Percentiles rank a stretch among this genome's conserved stretches.
phyloP scores from a whole-genome alignment of 1,284 basidiomycete species.

The Sanguinoderma infundibulare region DNA sequence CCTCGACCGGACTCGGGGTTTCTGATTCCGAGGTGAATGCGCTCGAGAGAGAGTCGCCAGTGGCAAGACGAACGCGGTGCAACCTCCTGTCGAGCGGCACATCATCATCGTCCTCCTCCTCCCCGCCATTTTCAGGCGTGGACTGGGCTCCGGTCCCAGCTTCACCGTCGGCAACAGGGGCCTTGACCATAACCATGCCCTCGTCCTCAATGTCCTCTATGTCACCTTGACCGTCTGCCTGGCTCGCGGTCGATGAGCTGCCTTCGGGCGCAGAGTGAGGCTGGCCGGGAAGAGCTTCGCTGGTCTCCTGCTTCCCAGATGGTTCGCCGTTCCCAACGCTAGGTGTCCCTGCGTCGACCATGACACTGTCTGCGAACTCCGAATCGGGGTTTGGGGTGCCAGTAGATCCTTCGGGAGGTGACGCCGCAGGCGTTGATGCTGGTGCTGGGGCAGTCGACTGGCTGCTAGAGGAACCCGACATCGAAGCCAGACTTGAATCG shows the following conservation, averaged over 20 bases:
- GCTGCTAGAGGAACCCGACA: neutral
- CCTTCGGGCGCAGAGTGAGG: neutral
- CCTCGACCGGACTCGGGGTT: neutral
- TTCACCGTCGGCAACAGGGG: neutral
- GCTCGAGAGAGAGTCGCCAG: neutral
- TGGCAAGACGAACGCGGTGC: neutral
- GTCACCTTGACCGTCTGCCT: neutral
- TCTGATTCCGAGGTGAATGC: neutral
- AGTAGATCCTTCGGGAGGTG: neutral
- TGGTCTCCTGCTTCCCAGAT: neutral
- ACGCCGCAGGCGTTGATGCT: too few species aligned
- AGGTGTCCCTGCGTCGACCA: neutral
- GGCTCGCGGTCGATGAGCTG: too few species aligned
- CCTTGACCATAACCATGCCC: neutral
- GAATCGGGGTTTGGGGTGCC: neutral
- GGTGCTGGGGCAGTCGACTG: neutral
- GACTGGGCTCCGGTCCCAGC: neutral
- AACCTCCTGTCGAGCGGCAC: neutral
- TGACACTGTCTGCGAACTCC: neutral
- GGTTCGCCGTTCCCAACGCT: neutral
- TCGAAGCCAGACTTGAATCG: neutral
- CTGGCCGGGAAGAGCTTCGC: neutral
- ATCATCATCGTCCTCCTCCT: neutral
- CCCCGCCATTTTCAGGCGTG: neutral
- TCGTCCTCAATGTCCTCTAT: neutral